Conservation (phyloP, 2,329 filamentous ascomycete species). For the Fusarium algeriense region DNA sequence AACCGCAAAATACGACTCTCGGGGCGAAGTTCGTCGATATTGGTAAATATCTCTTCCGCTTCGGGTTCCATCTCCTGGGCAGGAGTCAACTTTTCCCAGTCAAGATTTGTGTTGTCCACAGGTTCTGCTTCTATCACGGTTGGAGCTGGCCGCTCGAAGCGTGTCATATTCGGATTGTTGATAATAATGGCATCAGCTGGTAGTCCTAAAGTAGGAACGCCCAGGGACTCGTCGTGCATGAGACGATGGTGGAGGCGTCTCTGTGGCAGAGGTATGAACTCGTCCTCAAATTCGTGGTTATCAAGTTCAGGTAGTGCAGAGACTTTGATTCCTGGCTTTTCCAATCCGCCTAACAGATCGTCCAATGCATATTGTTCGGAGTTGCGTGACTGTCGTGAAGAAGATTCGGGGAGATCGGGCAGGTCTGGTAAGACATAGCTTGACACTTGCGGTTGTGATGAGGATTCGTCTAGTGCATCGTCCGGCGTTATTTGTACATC, state of each 20-base stretch:
- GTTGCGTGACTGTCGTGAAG: neutral
- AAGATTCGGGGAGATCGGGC: neutral
- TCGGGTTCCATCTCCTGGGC: constrained; percentile 45
- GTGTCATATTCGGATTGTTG: constrained; percentile 53
- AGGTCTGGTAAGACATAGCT: neutral
- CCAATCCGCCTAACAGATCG: neutral
- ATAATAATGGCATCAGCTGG: constrained; percentile 62
- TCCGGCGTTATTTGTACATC: neutral
- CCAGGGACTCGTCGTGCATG: constrained; percentile 48
- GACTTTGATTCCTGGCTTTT: neutral
- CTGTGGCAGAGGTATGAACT: neutral
- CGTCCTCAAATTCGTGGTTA: neutral
- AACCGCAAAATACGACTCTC: constrained; percentile 54
- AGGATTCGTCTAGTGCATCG: neutral
- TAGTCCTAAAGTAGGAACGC: constrained; percentile 52
- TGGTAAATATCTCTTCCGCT: constrained; percentile 55
- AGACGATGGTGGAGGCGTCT: constrained; percentile 44
- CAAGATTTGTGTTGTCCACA: constrained; percentile 30
- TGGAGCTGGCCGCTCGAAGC: constrained; percentile 23
- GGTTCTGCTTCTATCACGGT: constrained; percentile 38
- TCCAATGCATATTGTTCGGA: neutral
- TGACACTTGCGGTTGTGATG: neutral
- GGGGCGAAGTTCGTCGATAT: constrained; percentile 64
- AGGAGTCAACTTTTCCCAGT: constrained; percentile 51
- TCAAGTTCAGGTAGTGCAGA: constrained; percentile 15